Conservation (phyloP, 2,329 filamentous ascomycete genomes). For the Colletotrichum tanaceti region DNA sequence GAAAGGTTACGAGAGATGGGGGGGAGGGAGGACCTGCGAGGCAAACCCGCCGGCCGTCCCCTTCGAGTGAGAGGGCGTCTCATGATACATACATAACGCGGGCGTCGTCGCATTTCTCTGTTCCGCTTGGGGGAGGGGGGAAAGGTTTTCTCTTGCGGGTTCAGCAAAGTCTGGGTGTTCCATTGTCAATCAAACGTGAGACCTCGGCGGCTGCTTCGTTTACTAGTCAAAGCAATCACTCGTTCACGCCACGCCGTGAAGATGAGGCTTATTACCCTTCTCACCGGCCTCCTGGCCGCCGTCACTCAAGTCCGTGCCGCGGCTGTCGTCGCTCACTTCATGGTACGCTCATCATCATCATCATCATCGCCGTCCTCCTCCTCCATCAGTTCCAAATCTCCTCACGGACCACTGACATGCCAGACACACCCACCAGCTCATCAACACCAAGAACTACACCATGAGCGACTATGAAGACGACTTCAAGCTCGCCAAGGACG, state of each 20-base stretch:
- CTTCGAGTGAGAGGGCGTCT: constrained; percentile 17
- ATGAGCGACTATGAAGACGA: constrained; percentile 60
- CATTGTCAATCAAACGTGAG: constrained; percentile 20
- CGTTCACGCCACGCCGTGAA: constrained; percentile 18
- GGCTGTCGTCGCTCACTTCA: constrained; percentile 39
- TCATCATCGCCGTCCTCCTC: background rate
- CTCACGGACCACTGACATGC: constrained; percentile 2
- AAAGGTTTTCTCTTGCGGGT: background rate
- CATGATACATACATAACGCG: constrained; percentile 39
- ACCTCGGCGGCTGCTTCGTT: constrained; percentile 2
- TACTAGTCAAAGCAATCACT: constrained; percentile 1
- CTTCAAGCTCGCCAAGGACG: constrained; percentile 57
- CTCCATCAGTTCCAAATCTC: background rate
- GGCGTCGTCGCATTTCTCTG: constrained; percentile 1
- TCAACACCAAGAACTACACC: constrained; percentile 43
- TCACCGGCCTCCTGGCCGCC: constrained; percentile 30
- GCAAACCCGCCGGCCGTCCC: background rate
- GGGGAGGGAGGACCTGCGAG: background rate
- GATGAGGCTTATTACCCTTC: constrained; percentile 28
- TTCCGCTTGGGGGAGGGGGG: background rate
- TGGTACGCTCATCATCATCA: constrained; percentile 22
- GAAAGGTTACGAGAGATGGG: background rate
- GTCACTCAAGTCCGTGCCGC: constrained; percentile 28
- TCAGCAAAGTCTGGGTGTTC: background rate
- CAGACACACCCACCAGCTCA: constrained; percentile 19